Base-by-base conservation (phyloP, 2,329 filamentous ascomycete genomes). In the Botrytis aclada region DNA sequence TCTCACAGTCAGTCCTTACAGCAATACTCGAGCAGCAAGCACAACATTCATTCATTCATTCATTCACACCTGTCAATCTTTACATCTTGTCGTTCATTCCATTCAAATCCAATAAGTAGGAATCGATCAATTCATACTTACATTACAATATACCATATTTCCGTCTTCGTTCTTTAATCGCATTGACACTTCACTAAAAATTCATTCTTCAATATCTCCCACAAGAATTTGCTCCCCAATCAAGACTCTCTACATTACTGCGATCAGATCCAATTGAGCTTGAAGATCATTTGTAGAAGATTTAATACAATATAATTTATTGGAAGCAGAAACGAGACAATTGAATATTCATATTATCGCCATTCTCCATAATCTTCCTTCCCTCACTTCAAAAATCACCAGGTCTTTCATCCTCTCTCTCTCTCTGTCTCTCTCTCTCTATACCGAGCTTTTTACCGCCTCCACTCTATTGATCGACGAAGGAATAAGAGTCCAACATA, bases 251-350 rank as follows among this genome's bases (percentile, higher is more conserved):
- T 22, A 64, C 60, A 25, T 54, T 54, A 12, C 51, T 25, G 10
- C 58, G 18, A 47, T 71, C 43, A 39, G 29, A 51, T 56, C 51
- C 67, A 70, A 70, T 65, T 51, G 29, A 37, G 20, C 43, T 51
- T 8, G 10, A 32, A 22, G 47, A 54, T 41, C 47, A 34, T 56
- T 39, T 45, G 47, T 58, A 45, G 70, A 43, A 37, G 34, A 32
- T 71, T 32, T 64, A 43, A 54, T 60, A 43, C 60, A 39, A 51
- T 14, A 51, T 51, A 39, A 51, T 14, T n/a, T 51, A 51, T 51
- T 51, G 22, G 22, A 12, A 3, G 4, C 18, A 70, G 43, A 18
- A 29, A 61, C 29, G 34, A 62, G 29, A 39, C 34, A 22, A 70
- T 56, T 69, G 39, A 61, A 22, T 25, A 61, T 39, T 25, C 22